Percentiles rank a stretch among this genome's conserved stretches.
These are phyloP conservation scores for Brassica juncea DNA, from an alignment of 345 rosid genomes.

Conservation along the genomic window DNA sequence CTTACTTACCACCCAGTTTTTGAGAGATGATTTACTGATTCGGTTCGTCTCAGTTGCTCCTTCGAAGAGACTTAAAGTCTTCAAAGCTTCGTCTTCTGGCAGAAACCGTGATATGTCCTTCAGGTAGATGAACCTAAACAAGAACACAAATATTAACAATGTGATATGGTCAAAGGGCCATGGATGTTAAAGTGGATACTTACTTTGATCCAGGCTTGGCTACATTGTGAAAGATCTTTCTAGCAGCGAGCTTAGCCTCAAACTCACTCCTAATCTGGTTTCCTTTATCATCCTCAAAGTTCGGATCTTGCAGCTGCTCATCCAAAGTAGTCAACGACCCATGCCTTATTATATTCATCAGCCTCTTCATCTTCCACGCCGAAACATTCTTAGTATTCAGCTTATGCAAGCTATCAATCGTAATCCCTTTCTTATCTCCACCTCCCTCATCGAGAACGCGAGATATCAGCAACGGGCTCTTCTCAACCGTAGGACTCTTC, in stretches of 20 bases:
- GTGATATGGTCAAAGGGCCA: not conserved
- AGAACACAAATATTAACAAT: not conserved
- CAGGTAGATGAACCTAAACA: constrained; percentile 57
- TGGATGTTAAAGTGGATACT: not conserved
- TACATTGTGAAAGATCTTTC: constrained; percentile 56
- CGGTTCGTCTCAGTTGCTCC: constrained; percentile 58
- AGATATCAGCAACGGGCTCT: constrained; percentile 43
- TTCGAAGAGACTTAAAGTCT: constrained; percentile 69
- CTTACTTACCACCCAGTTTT: constrained; percentile 77
- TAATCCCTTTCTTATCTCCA: constrained; percentile 48
- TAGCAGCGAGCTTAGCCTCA: constrained; percentile 52
- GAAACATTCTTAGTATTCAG: constrained; percentile 63
- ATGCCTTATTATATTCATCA: constrained; percentile 59
- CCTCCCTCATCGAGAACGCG: constrained; percentile 40
- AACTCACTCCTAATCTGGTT: constrained; percentile 58
- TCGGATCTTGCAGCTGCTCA: constrained; percentile 52
- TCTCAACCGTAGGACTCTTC: constrained; percentile 39
- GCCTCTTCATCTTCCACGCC: constrained; percentile 76
- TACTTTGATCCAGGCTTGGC: constrained; percentile 52
- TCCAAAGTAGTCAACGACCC: constrained; percentile 65
- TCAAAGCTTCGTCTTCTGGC: constrained; percentile 65
- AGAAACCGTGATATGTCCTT: constrained; percentile 78
- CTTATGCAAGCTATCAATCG: constrained; percentile 54
- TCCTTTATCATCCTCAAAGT: constrained; percentile 49
- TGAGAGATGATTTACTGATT: constrained; percentile 63